Evolutionary conservation across 225 moss, liverwort and hornwort species (phyloP).

Genomic region (Climacium dendroides): DNA sequence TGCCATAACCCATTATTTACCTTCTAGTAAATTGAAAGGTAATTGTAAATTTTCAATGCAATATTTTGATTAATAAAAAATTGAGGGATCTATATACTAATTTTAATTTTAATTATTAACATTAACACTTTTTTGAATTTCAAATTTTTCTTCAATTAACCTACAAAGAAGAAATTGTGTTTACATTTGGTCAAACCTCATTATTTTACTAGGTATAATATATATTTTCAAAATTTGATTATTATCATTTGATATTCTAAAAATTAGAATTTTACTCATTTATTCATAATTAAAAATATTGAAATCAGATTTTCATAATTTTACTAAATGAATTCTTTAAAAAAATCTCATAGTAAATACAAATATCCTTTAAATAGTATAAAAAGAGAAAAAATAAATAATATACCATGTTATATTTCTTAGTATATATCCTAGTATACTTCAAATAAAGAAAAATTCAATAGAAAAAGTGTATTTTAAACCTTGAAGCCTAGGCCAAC

Average conservation of each 20-base stretch:
- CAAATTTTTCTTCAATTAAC: neutral
- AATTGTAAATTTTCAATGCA: neutral
- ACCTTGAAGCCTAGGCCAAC: neutral
- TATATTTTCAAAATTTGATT: neutral
- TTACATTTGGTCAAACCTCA: too few species aligned
- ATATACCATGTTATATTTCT: accelerated
- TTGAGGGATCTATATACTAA: too few species aligned
- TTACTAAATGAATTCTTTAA: too few species aligned
- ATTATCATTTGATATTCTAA: neutral
- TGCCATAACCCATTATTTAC: constrained; percentile 12
- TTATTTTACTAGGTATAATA: too few species aligned
- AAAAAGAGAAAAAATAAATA: accelerated
- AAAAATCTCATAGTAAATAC: too few species aligned
- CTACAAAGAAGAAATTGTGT: neutral
- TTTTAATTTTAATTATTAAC: neutral
- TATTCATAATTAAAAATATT: neutral
- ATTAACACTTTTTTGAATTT: neutral
- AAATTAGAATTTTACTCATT: neutral
- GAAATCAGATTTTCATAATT: too few species aligned
- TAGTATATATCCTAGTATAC: accelerated
- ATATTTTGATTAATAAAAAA: too few species aligned
- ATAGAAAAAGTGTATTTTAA: neutral
- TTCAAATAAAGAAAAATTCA: neutral
- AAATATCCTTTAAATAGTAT: neutral
- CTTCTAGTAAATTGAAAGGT: constrained; percentile 20